Evolutionary conservation across 148 eudicot genomes (phyloP), one percentile per base, ranked within the genome.

Genomic region (Camellia granthamiana): DNA sequence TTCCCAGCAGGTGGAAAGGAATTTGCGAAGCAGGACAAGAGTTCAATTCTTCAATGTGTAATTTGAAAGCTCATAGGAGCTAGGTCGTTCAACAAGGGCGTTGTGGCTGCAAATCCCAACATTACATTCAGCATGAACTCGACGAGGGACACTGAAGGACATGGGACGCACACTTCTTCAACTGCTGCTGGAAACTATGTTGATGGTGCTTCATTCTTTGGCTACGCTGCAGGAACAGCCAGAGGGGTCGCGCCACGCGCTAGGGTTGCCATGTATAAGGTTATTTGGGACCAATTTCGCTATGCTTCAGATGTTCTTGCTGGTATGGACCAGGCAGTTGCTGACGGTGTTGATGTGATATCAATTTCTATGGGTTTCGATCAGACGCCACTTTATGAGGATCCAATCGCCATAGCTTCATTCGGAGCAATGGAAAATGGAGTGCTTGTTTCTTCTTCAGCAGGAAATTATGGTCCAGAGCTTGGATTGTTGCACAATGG

Each of bases 51-150:
- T 84, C 85, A 0, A 6, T 78, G 56, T 88, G 90, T 72, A 88
- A 88, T 80, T 56, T n/a, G 67, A 88, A 88, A 88, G 64, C 77
- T 88, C 9, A 86, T 88, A 30, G 90, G 90, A 73, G 90, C 87
- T 8, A 69, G 77, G 51, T 88, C 78, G 46, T 88, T 86, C 71
- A 84, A 80, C 69, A 69, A 81, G 60, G 90, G 87, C 3, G 5
- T 79, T 8, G 7, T 18, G 13, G 87, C 86, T 11, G 83, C 79
- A 6, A 72, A 84, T 67, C 88, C 86, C 0, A 72, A 77, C 59
- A 44, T 47, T 12, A 47, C 60, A 9, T 18, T 81, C 1, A 77
- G 68, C 5, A 66, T 77, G 83, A 77, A 83, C 55, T 86, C 88
- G 0, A 55, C 88, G 3, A 74, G 88, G 61, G 88, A 86, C 59